These are phyloP conservation scores for Sugiyamaella marilandica DNA, from an alignment of 805 yeast species.

Conservation along the genomic window DNA sequence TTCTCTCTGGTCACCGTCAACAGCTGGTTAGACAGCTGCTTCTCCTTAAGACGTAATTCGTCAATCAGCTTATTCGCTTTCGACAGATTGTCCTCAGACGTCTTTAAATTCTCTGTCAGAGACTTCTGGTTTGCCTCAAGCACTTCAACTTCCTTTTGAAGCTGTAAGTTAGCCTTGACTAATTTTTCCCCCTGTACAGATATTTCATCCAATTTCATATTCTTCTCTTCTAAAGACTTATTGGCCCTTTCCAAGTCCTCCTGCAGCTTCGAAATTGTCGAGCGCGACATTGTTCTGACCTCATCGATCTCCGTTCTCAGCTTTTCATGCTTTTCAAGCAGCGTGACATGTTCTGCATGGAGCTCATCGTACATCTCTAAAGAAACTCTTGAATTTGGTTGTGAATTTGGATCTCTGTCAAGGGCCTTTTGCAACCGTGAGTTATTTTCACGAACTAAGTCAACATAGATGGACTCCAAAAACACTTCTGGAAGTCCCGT, in stretches of 20 bases:
- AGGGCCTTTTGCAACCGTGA: slow-evolving; percentile 64
- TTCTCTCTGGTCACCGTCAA: slow-evolving; percentile 40
- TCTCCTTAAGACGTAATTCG: slow-evolving; percentile 29
- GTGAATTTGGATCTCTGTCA: slow-evolving; percentile 66
- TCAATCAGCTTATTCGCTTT: slow-evolving; percentile 32
- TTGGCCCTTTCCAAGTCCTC: slow-evolving; percentile 33
- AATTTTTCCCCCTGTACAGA: slow-evolving; percentile 15
- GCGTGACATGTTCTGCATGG: slow-evolving; percentile 25
- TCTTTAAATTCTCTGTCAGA: slow-evolving; percentile 23
- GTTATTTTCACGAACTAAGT: slow-evolving; percentile 63
- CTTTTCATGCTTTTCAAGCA: slow-evolving; percentile 19
- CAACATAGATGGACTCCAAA: slow-evolving; percentile 60
- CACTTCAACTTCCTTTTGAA: slow-evolving; percentile 20
- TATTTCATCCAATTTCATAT: slow-evolving; percentile 6
- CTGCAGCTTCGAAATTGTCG: slow-evolving; percentile 34
- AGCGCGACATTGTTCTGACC: slow-evolving; percentile 31
- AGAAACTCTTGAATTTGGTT: slow-evolving; percentile 63
- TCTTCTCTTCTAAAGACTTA: slow-evolving; percentile 34
- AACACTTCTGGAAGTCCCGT: slow-evolving; percentile 86
- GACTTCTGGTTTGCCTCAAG: slow-evolving; percentile 11
- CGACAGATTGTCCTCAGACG: slow-evolving; percentile 28
- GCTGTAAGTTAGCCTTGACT: slow-evolving; percentile 19
- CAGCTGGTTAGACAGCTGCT: slow-evolving; percentile 34
- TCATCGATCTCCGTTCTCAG: slow-evolving; percentile 29
- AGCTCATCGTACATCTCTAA: slow-evolving; percentile 49